Evolutionary conservation across 208 protist species (phyloP).

Genomic region (Histomonas meleagridis): DNA sequence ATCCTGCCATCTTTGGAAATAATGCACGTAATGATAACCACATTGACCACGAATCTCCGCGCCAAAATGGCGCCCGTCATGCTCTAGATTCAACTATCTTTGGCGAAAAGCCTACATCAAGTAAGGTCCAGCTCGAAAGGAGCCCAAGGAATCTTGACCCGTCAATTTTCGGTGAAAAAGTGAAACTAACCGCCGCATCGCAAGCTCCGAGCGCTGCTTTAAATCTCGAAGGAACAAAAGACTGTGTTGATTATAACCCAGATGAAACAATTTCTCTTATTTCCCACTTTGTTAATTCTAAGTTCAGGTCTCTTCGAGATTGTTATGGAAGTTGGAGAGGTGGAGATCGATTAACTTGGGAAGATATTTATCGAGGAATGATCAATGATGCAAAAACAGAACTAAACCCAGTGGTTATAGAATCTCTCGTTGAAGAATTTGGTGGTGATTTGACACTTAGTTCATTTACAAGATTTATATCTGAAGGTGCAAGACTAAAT

Average conservation of each 20-base stretch:
- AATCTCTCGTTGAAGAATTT: background rate
- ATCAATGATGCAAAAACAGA: background rate
- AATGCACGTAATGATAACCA: background rate
- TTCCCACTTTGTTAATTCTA: background rate
- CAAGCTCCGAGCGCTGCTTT: background rate
- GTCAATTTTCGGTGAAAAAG: slow-evolving; percentile 29
- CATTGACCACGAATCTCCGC: background rate
- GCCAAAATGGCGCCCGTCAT: background rate
- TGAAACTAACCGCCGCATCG: background rate
- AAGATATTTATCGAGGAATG: background rate
- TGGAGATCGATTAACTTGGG: background rate
- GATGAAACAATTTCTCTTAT: background rate
- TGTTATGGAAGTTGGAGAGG: background rate
- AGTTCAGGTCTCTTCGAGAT: background rate
- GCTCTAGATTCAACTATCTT: background rate
- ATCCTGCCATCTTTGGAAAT: background rate
- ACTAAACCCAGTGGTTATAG: background rate
- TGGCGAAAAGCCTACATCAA: background rate
- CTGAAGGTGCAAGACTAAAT: background rate
- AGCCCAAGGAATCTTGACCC: background rate
- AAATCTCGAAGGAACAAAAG: background rate
- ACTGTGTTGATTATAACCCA: background rate
- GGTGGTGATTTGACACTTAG: background rate
- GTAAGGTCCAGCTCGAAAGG: background rate
- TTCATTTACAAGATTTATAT: background rate